A percentile compares a stretch with the other conserved stretches of the same genome.
These are phyloP conservation scores for Cladophialophora chaetospira DNA, from an alignment of 2,329 filamentous ascomycete species.

Conservation along the genomic window DNA sequence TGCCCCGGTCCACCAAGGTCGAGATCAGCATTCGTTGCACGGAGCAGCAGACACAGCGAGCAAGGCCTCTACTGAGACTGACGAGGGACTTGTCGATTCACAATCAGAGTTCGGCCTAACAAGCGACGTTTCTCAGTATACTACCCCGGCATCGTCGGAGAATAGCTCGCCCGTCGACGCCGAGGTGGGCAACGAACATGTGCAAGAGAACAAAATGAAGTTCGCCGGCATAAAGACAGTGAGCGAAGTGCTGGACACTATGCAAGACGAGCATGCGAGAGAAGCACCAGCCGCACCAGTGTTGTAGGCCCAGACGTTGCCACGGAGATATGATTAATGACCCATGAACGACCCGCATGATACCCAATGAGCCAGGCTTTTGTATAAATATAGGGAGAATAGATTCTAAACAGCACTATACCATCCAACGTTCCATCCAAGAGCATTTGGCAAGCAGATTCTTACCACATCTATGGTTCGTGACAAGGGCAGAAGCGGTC, in stretches of 20 bases:
- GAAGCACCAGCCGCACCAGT: background rate
- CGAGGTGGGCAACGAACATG: background rate
- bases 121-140: conserved; percentile 1
- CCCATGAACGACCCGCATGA: background rate
- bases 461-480: no score
- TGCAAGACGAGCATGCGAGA: background rate
- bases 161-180: conserved; percentile 6
- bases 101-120: background rate
- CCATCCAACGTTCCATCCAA: background rate
- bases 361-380: background rate
- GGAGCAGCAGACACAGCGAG: background rate
- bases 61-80: background rate
- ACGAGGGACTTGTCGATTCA: background rate
- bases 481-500: no score
- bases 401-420: background rate
- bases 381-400: background rate
- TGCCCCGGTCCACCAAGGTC: background rate
- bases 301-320: background rate
- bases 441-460: background rate
- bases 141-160: conserved; percentile 2
- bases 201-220: background rate
- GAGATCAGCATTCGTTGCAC: background rate
- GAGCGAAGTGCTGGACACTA: background rate
- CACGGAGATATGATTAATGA: background rate
- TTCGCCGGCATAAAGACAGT: conserved; percentile 8